Percentiles rank a stretch among this genome's conserved stretches.
Conservation (phyloP, 371 early-diverging fungal species). For the Batkoa obscura region DNA sequence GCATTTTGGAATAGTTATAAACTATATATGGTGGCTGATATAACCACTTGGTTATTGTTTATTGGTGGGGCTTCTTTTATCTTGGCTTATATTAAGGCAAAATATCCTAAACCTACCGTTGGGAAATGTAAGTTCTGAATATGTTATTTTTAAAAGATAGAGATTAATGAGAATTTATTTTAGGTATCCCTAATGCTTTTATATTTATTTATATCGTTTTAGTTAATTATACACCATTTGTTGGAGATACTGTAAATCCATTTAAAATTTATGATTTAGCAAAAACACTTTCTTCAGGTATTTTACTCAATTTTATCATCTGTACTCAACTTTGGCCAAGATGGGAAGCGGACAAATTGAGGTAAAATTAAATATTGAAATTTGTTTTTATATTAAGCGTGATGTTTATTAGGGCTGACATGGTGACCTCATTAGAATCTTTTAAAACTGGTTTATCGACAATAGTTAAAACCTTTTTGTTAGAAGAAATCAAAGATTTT, state of each 20-base stretch:
- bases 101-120: constrained; percentile 26
- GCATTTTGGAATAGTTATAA: constrained; percentile 19
- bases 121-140: constrained; percentile 19
- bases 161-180: constrained; percentile 23
- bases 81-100: constrained; percentile 34
- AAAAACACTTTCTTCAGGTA: constrained; percentile 39
- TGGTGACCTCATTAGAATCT: constrained; percentile 29
- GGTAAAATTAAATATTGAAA: background rate
- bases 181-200: constrained; percentile 26
- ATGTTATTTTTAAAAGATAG: constrained; percentile 20
- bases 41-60: constrained; percentile 28
- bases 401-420: constrained; percentile 19
- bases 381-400: background rate
- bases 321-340: background rate
- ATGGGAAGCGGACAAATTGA: constrained; percentile 4
- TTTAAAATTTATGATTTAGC: constrained; percentile 24
- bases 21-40: constrained; percentile 11
- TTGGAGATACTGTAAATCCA: constrained; percentile 31
- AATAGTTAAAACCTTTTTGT: constrained; percentile 40
- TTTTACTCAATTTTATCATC: constrained; percentile 22
- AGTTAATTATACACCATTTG: constrained; percentile 27
- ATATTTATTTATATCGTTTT: constrained; percentile 28
- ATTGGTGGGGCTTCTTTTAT: constrained; percentile 33
- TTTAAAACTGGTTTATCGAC: constrained; percentile 29
- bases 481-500: constrained; percentile 32